These are phyloP conservation scores for Dittrichia graveolens DNA, from an alignment of 129 eudicot genomes.

Conservation along the genomic window DNA sequence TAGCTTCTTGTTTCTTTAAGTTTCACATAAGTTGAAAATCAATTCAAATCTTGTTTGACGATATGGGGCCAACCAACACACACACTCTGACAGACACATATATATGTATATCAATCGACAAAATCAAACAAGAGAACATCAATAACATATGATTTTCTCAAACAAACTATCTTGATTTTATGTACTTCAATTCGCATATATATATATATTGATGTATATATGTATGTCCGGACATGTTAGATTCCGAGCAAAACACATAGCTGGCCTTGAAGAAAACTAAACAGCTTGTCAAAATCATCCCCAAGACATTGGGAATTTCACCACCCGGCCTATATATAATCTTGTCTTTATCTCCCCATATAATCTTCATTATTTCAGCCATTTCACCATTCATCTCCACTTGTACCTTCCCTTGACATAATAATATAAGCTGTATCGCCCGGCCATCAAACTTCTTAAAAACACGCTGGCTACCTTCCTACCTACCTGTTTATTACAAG, in stretches of 20 bases:
- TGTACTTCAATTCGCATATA: too few species aligned
- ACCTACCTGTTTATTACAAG: background rate
- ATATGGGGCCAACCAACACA: too few species aligned
- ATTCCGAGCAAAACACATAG: conserved; percentile 20
- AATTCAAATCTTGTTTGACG: too few species aligned
- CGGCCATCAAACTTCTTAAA: background rate
- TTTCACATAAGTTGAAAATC: too few species aligned
- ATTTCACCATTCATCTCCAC: conserved; percentile 24
- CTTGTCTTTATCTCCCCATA: conserved; percentile 35
- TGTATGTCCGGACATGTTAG: too few species aligned
- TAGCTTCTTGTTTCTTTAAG: too few species aligned
- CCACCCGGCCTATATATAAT: conserved; percentile 9
- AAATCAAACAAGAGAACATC: conserved; percentile 29
- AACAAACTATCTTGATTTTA: background rate
- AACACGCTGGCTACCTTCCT: too few species aligned
- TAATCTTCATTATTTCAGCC: conserved; percentile 36
- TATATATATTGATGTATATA: too few species aligned
- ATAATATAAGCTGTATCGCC: conserved; percentile 27
- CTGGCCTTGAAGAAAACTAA: conserved; percentile 35
- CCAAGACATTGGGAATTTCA: conserved; percentile 36
- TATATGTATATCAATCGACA: background rate
- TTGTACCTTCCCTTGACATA: conserved; percentile 15
- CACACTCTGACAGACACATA: too few species aligned
- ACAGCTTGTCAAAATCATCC: conserved; percentile 25
- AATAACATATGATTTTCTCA: background rate